Base-by-base conservation (phyloP, 1,284 basidiomycete genomes). In the Austropuccinia psidii region DNA sequence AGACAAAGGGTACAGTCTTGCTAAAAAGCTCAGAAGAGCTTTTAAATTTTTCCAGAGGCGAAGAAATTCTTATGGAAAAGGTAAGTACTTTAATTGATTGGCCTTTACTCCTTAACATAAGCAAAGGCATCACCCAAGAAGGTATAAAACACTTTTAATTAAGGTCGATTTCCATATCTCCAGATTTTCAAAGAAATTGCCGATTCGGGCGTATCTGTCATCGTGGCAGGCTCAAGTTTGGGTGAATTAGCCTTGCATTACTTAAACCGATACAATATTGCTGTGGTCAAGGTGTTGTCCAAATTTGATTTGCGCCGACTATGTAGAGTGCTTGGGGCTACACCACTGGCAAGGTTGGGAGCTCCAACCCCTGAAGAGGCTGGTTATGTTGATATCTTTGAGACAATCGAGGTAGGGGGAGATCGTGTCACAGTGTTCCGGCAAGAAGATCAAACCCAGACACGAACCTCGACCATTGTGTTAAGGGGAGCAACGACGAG, bases 1-100 rank as follows among this genome's bases (percentile, higher is more conserved):
- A 99, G 83, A 99, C 96, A 27, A 99, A 99, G 83, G 96, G 96
- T 60, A 99, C 96, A 1, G 96, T 98, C 1, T 85, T 99, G 58
- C 86, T 99, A 78, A 93, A 95, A 82, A 98, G 88, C 81, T 93
- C 94, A 5, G 89, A 96, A 74, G 95, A 99, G 81, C 90, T 98
- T 86, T 86, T 96, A 76, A 93, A 95, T 83, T 99, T 98, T 80
- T 92, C 93, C 3, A 85, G 87, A 27, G 96, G 93, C 41, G 96
- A 99, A 82, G 96, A 98, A 82, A 88, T 92, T 82, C 91, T 96
- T 78, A 85, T 95, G 75, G 93, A 96, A 85, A 93, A 91, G 83
- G 91, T 91, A 62, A 74, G 82, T 77, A 15, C 24, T 39, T 15
- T 24, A 43, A n/a, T 9, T 13, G 41, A 45, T 45, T 11, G n/a